Base-by-base conservation (phyloP, 1,284 basidiomycete genomes). In the Trichosporon sp. region DNA sequence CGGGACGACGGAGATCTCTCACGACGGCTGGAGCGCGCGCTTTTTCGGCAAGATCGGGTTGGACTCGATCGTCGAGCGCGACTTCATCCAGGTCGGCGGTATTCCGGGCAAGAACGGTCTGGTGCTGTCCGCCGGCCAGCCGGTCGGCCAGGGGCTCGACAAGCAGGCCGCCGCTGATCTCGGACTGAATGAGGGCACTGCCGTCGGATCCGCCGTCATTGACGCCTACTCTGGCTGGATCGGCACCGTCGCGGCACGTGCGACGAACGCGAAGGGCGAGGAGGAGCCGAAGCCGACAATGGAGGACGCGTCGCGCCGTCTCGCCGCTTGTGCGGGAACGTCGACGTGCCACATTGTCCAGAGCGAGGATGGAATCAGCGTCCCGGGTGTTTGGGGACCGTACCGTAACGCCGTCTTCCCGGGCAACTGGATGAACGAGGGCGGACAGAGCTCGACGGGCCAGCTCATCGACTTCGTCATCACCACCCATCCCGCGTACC, bases 221-320 rank as follows among this genome's bases (percentile, higher is more conserved):
- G 96, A 99, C 78, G 96, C 96, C 88, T 98, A 98, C 83, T 94
- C 96, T 1, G 96, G 96, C n/a, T 99, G 96, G 96, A 87, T 99
- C 77, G 96, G 97, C 19, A 98, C 96, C 0, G 90, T 98, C 48
- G 96, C 93, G 7, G 96, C 95, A 7, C 86, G 89, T 21, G 90
- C 90, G 74, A 88, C 86, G 56, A 79, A 84, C 32, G 87, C 88
- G 40, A 88, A 88, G 31, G 79, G 74, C 26, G 76, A 77, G 16
- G 69, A 84, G 84, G 77, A 81, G 88, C 67, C 78, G 7, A 72
- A 76, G 51, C 12, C 91, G 12, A 85, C 87, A 10, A 84, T 95
- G 3, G 88, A 90, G 19, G 92, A 95, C 76, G 92, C 92, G 11
- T 86, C 88, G 14, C 90, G 93, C 79, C 88, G 96, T 66, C 87